A percentile compares a stretch with the other conserved stretches of the same genome.
These are phyloP conservation scores for Fusarium illudens DNA, from an alignment of 2,329 filamentous ascomycete species.

Conservation along the genomic window DNA sequence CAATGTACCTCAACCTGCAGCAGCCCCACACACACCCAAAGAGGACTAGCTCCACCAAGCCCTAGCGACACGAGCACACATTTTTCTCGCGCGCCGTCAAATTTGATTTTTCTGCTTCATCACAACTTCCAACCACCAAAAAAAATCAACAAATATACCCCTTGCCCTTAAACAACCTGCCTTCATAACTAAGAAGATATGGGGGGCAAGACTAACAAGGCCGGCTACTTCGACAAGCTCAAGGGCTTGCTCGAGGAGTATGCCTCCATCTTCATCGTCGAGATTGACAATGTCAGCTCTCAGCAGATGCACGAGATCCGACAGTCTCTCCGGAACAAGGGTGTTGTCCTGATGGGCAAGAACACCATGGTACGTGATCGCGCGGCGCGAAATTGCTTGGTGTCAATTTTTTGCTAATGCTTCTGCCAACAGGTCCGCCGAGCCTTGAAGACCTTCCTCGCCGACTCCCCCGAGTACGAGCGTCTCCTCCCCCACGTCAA, in stretches of 20 bases:
- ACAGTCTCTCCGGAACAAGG: constrained; percentile 86
- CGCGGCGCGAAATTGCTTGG: background rate
- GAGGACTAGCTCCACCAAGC: constrained; percentile 45
- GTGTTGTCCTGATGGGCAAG: constrained; percentile 99
- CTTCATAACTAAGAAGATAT: constrained; percentile 96
- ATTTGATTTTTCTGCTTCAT: constrained; percentile 36
- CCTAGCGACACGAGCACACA: constrained; percentile 51
- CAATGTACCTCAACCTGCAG: constrained; percentile 40
- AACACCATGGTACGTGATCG: constrained; percentile 89
- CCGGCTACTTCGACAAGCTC: constrained; percentile 99
- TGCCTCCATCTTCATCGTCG: constrained; percentile 96
- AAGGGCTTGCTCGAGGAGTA: constrained; percentile 96
- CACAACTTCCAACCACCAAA: constrained; percentile 37
- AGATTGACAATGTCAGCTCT: constrained; percentile 99
- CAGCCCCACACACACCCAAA: constrained; percentile 23
- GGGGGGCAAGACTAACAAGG: constrained; percentile 98
- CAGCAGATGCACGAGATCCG: constrained; percentile 99
- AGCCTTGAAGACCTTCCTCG: constrained; percentile 93
- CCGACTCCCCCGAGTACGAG: constrained; percentile 95
- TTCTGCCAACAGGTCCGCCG: constrained; percentile 77
- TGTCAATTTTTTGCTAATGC: constrained; percentile 22
- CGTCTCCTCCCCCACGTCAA: constrained; percentile 94
- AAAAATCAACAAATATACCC: constrained; percentile 40
- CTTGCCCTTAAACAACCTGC: constrained; percentile 98
- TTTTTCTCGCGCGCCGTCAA: constrained; percentile 37